Conservation (phyloP, 257 asterid species). For the Marsdenia floribunda region DNA sequence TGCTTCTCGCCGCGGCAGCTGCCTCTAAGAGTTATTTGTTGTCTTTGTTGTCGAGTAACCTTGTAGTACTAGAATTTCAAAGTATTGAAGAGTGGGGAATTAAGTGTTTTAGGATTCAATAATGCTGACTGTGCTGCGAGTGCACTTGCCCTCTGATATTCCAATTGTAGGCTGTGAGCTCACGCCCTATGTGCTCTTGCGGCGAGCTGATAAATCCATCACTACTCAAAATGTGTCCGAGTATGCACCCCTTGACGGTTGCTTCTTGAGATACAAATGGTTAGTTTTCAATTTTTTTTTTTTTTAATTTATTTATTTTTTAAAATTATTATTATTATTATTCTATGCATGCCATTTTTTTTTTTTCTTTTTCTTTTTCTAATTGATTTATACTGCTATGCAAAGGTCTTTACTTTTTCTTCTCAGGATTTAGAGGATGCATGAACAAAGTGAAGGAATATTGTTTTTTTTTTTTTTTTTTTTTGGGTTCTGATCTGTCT, state of each 20-base stretch:
- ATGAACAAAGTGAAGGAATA: neutral
- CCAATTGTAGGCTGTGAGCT: constrained; percentile 96
- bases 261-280: constrained; percentile 82
- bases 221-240: constrained; percentile 72
- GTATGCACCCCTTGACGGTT: constrained; percentile 60
- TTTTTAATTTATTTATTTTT: neutral
- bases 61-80: constrained; percentile 13
- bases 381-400: neutral
- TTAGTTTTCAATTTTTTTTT: constrained; percentile 21
- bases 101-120: constrained; percentile 18
- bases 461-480: neutral
- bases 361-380: too few species aligned
- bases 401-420: neutral
- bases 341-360: neutral
- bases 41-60: neutral
- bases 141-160: constrained; percentile 95
- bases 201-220: constrained; percentile 52
- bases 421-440: neutral
- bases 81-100: constrained; percentile 20
- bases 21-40: neutral
- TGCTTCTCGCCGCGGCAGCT: constrained; percentile 19
- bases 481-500: neutral
- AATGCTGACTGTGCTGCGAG: constrained; percentile 89
- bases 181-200: constrained; percentile 77
- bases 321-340: too few species aligned